Evolutionary conservation across 805 yeast species (phyloP).

Genomic region (Pichia insulana): DNA sequence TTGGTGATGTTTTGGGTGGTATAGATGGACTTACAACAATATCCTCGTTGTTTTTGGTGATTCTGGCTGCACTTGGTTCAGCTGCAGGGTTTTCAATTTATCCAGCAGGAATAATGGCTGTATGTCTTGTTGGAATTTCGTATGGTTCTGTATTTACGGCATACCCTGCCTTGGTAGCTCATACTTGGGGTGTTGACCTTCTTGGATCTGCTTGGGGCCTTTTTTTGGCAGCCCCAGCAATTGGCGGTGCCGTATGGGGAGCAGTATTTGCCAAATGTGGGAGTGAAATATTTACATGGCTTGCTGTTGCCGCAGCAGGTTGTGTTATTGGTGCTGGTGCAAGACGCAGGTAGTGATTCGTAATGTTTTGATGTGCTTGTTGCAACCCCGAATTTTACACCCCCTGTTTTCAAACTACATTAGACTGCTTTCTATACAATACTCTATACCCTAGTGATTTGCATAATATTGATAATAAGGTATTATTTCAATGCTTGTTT

Average conservation of each 20-base stretch:
- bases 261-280: background rate
- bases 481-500: too few relatives aligned
- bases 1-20: slow-evolving; percentile 46
- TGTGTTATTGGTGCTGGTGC: background rate
- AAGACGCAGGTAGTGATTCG: background rate
- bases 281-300: slow-evolving; percentile 46
- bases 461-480: too few relatives aligned
- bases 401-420: too few relatives aligned
- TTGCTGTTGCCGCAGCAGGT: background rate
- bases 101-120: background rate
- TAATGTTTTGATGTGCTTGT: too few relatives aligned
- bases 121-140: slow-evolving; percentile 38
- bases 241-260: slow-evolving; percentile 66
- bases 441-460: too few relatives aligned
- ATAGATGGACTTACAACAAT: background rate
- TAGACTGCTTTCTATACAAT: too few relatives aligned
- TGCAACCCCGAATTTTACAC: too few relatives aligned
- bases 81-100: slow-evolving; percentile 17
- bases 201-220: slow-evolving; percentile 90
- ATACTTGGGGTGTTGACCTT: slow-evolving; percentile 78
- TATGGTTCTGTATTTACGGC: slow-evolving; percentile 82
- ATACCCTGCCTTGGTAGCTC: slow-evolving; percentile 70
- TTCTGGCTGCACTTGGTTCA: background rate
- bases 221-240: slow-evolving; percentile 81
- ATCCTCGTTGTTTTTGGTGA: background rate